Evolutionary conservation across 2,329 filamentous ascomycete species (phyloP), one percentile per base, ranked within the genome.

Genomic region (Exophiala xenobiotica): DNA sequence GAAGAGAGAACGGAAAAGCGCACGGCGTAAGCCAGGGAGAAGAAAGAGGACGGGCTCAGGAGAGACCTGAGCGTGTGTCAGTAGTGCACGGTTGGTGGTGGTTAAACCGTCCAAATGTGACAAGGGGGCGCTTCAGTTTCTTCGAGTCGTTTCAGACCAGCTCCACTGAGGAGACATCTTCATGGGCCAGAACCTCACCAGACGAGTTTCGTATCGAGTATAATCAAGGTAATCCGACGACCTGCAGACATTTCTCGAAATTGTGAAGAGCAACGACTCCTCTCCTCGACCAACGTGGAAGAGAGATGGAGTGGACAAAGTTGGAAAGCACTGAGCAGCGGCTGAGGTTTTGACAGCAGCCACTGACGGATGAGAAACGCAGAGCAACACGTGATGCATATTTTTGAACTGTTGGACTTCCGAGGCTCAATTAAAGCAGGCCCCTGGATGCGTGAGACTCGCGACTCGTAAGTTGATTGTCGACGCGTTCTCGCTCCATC

Each of bases 121-220:
- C 45, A 49, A 58, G 49, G 55, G 51, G 55, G 37, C 49, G 52
- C 46, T 51, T 53, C 50, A 50, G 42, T 42, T 53, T 29, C 31
- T 41, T 11, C 18, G 38, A 31, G 38, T 47, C 40, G 55, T 58
- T 58, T 58, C 55, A 58, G 37, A 35, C 29, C 40, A 31, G 42
- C 51, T 54, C 55, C 55, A 57, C 55, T 39, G 46, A 39, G 26
- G 33, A 31, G 18, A 33, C 19, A 23, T 26, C 18, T 41, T 16
- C 41, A 29, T 52, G 24, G 18, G 27, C 35, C 33, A 11, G 24
- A 44, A 24, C 23, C 46, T 45, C 46, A 42, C 46, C 46, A 46
- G 35, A 53, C 39, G 27, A 35, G 24, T 6, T 12, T 49, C 27
- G 11, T 12, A 27, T 18, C 31, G 19, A 27, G 8, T 24, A 39